Evolutionary conservation across 139 green algal species (phyloP), one percentile per base, ranked within the genome.

Genomic region (Chlamydomonas incerta): DNA sequence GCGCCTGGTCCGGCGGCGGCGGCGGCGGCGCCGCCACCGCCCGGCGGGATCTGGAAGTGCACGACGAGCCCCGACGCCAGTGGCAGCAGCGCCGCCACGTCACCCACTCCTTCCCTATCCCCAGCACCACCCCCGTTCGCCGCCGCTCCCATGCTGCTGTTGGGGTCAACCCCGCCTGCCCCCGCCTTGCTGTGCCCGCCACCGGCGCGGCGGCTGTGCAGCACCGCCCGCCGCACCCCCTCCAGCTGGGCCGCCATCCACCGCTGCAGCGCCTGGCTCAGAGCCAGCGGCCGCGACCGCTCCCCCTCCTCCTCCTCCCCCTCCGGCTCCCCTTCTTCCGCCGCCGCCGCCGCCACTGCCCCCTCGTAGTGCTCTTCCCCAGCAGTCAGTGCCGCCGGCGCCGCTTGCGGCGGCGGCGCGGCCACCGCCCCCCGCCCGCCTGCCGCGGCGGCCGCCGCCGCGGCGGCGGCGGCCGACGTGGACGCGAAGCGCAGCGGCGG

Each of bases 61-160:
- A 87, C 41, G 3, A 87, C 81, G 1, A 41, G 20, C 29, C 70
- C 81, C 3, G 81, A 80, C 8, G 81, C 72, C n/a, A 60, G 57
- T 46, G 80, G 80, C 1, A 85, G 65, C 47, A 69, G 50, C 21
- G 73, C 17, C 15, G 31, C 63, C 1, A 28, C 8, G 13, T 46
- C 37, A 24, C 69, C 29, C 6, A 14, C 35, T 17, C 4, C 41
- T 76, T 63, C 71, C 4, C 2, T 1, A 58, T 0, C 18, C 29
- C 31, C 66, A 72, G 5, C 21, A 31, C 62, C 28, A 20, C 62
- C 26, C 14, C 62, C 62, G 62, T 20, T 20, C 28, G 23, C 66
- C 31, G 31, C n/a, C 72, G 52, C 47, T n/a, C 46, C 72, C 14
- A 50, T 50, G 41, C 41, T 50, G 41, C 41, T 8, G 8, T 8